phyloP scores from a whole-genome alignment of 345 rosid genomes.

The Cardamine resedifolia region DNA sequence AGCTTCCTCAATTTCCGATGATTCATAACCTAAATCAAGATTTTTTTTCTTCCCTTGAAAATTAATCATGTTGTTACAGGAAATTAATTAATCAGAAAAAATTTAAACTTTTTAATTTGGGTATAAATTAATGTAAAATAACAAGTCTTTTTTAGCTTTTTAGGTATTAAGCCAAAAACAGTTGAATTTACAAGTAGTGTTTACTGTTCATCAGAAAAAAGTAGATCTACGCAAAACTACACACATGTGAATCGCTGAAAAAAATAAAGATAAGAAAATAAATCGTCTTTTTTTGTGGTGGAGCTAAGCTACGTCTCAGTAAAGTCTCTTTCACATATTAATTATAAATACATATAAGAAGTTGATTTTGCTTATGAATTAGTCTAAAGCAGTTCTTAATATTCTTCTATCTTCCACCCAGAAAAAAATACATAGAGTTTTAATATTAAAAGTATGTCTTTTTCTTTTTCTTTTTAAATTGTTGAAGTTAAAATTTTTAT shows the following conservation, averaged over 20 bases:
- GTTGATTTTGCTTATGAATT: conserved; percentile 27
- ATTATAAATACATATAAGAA: background rate
- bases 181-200: background rate
- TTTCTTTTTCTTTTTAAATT: no score
- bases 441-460: background rate
- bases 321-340: conserved; percentile 21
- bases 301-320: conserved; percentile 27
- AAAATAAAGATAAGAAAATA: background rate
- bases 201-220: conserved; percentile 26
- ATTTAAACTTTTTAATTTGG: background rate
- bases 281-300: conserved; percentile 25
- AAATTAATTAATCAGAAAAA: background rate
- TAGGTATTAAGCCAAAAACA: conserved; percentile 11
- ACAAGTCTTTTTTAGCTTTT: conserved; percentile 3
- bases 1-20: background rate
- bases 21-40: no score
- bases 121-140: background rate
- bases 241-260: conserved; percentile 25
- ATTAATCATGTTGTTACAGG: background rate
- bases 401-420: conserved; percentile 20
- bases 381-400: no score
- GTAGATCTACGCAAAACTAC: conserved; percentile 31
- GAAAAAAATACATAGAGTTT: conserved; percentile 14
- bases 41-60: background rate
- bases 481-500: conserved; percentile 2